Evolutionary conservation across 2,329 filamentous ascomycete species (phyloP).

Genomic region (Xylaria sp.): DNA sequence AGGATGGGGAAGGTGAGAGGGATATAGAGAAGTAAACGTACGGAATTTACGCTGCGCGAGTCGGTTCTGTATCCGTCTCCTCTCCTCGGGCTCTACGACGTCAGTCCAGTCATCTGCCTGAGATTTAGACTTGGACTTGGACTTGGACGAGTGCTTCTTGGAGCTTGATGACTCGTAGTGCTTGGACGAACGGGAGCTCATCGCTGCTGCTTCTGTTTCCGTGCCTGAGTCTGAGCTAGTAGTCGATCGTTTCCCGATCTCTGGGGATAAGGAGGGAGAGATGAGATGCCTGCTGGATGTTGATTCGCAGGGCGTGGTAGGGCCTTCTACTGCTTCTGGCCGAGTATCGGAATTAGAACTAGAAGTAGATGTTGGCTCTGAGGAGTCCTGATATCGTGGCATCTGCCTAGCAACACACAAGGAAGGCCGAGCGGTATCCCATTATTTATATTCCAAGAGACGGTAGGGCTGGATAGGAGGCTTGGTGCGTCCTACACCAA

Average conservation of each 20-base stretch:
- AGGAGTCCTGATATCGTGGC: neutral
- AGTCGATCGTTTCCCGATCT: conserved; percentile 1
- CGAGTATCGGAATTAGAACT: neutral
- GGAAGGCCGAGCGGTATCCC: neutral
- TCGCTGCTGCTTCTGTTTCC: conserved; percentile 18
- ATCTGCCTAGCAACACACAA: neutral
- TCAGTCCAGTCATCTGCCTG: conserved; percentile 68
- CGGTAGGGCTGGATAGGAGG: neutral
- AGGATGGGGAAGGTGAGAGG: neutral
- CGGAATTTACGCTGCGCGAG: conserved; percentile 77
- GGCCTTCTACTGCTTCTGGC: neutral
- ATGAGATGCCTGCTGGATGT: conserved; percentile 14
- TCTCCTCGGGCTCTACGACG: conserved; percentile 69
- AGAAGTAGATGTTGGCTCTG: neutral
- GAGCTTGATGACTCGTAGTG: conserved; percentile 38
- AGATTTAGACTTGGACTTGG: conserved; percentile 42
- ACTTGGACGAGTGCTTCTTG: conserved; percentile 34
- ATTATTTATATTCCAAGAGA: conserved; percentile 6
- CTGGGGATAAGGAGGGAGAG: conserved; percentile 17
- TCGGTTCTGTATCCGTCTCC: conserved; percentile 75
- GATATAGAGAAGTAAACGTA: conserved; percentile 44
- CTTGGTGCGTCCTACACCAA: conserved; percentile 1
- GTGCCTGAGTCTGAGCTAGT: conserved; percentile 8
- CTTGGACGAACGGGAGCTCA: conserved; percentile 39
- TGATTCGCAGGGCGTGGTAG: neutral